Conservation (phyloP, 2,329 filamentous ascomycete genomes). For the Clonostachys solani region DNA sequence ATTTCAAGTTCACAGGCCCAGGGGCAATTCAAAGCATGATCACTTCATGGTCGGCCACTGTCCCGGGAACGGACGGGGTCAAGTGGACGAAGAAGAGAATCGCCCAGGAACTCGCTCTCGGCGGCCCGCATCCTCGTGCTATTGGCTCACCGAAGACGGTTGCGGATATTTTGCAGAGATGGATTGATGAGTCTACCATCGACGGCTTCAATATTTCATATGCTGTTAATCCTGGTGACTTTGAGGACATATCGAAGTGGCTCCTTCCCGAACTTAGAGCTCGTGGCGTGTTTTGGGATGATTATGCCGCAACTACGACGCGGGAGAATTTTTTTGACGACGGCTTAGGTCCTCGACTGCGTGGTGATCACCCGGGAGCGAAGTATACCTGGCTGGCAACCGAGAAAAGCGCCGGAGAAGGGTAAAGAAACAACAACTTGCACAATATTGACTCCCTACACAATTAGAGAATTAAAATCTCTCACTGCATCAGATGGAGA, state of each 20-base stretch:
- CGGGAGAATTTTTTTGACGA: background rate
- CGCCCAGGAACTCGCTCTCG: conserved; percentile 48
- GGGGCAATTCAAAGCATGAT: conserved; percentile 27
- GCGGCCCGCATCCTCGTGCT: conserved; percentile 21
- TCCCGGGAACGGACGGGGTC: conserved; percentile 6
- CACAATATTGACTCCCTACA: no score
- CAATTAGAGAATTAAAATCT: no score
- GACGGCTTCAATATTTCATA: conserved; percentile 11
- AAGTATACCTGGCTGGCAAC: background rate
- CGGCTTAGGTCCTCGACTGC: background rate
- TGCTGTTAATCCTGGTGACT: conserved; percentile 5
- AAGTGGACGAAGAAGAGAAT: conserved; percentile 53
- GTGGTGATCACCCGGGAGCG: background rate
- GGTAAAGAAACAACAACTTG: no score
- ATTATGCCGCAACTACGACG: background rate
- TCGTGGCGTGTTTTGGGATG: conserved; percentile 1
- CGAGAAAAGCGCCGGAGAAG: no score
- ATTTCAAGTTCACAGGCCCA: conserved; percentile 34
- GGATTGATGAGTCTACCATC: conserved; percentile 6
- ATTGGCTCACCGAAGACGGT: conserved; percentile 9
- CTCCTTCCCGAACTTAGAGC: conserved; percentile 5
- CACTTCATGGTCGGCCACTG: conserved; percentile 5
- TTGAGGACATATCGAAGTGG: conserved; percentile 7
- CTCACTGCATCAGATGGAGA: no score
- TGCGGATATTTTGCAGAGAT: conserved; percentile 7